A percentile compares a stretch with the other conserved stretches of the same genome.
These are phyloP conservation scores for Scheffersomyces coipomensis DNA, from an alignment of 805 yeast species.

Conservation along the genomic window DNA sequence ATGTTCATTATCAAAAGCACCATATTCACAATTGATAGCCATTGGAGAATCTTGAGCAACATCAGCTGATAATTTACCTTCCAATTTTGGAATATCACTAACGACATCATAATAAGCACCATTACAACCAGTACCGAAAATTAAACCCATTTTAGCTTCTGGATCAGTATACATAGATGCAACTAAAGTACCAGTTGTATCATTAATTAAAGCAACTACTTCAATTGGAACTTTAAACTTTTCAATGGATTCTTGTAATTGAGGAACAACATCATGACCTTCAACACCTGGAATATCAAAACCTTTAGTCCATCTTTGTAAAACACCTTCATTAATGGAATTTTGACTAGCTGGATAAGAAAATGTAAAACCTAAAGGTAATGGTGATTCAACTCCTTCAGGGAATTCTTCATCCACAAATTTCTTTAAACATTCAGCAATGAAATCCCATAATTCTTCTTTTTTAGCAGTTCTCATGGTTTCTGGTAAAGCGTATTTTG, in stretches of 20 bases:
- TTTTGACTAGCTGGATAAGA: conserved; percentile 85
- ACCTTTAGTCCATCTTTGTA: conserved; percentile 98
- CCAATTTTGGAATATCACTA: conserved; percentile 74
- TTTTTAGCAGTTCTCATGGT: conserved; percentile 74
- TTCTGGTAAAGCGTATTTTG: conserved; percentile 79
- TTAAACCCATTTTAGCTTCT: conserved; percentile 88
- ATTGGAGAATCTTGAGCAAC: conserved; percentile 64
- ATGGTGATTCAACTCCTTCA: conserved; percentile 54
- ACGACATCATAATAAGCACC: conserved; percentile 91
- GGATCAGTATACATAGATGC: conserved; percentile 93
- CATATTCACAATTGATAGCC: conserved; percentile 98
- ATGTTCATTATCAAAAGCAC: conserved; percentile 94
- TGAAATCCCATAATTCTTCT: conserved; percentile 80
- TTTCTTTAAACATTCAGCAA: conserved; percentile 74
- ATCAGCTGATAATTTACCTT: conserved; percentile 66
- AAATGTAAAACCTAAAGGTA: conserved; percentile 93
- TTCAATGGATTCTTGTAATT: conserved; percentile 76
- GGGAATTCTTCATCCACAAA: conserved; percentile 71
- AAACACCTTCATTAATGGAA: conserved; percentile 79
- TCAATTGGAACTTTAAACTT: conserved; percentile 69
- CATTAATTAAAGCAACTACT: conserved; percentile 92
- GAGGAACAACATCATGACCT: conserved; percentile 90
- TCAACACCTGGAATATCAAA: conserved; percentile 92
- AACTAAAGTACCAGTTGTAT: conserved; percentile 94
- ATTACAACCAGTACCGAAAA: conserved; percentile 96